These are phyloP conservation scores for Yamadazyma tumulicola DNA, from an alignment of 805 yeast species.

Conservation along the genomic window DNA sequence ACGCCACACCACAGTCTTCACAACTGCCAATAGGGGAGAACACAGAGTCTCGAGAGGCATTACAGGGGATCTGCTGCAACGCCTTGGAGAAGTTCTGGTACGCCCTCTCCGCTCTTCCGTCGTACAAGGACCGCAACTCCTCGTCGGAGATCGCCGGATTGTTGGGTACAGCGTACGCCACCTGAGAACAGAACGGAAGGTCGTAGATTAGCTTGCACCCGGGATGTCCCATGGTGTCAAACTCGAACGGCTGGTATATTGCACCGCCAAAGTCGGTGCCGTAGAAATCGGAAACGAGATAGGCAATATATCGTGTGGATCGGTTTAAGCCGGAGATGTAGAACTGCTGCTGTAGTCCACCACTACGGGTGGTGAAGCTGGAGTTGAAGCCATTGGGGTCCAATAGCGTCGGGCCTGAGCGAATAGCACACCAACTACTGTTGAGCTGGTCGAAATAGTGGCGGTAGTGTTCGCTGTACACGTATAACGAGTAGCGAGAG, in stretches of 20 bases:
- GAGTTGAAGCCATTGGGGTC: conserved; percentile 21
- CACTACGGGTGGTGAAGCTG: conserved; percentile 43
- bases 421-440: conserved; percentile 70
- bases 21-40: conserved; percentile 78
- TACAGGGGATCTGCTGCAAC: conserved; percentile 73
- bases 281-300: conserved; percentile 49
- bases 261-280: conserved; percentile 56
- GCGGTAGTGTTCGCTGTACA: conserved; percentile 43
- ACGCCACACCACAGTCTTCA: conserved; percentile 64
- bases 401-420: conserved; percentile 45
- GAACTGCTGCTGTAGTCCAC: conserved; percentile 57
- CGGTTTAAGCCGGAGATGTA: conserved; percentile 56
- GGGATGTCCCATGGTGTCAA: conserved; percentile 49
- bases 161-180: conserved; percentile 84
- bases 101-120: conserved; percentile 51
- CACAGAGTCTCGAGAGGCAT: conserved; percentile 57
- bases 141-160: conserved; percentile 15
- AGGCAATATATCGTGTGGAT: conserved; percentile 62
- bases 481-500: conserved; percentile 38
- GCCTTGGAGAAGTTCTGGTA: conserved; percentile 73
- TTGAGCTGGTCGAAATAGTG: conserved; percentile 38
- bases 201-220: conserved; percentile 75
- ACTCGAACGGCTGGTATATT: conserved; percentile 52
- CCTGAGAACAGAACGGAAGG: conserved; percentile 71
- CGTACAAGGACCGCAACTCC: conserved; percentile 46